These are phyloP conservation scores for Blastobotrys americana DNA, from an alignment of 805 yeast genomes.

Conservation along the genomic window DNA sequence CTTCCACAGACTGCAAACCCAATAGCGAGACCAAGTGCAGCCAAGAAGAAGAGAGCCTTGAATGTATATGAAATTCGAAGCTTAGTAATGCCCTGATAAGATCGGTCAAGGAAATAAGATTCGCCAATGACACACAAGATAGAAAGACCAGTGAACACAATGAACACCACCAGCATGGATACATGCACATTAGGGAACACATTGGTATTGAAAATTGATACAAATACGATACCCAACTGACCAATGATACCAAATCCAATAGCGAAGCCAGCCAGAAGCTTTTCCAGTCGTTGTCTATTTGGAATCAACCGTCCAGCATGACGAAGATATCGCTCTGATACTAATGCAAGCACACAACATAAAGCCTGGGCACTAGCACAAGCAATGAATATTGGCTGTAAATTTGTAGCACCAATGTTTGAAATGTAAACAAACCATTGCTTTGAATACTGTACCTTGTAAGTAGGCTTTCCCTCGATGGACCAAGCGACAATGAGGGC, in stretches of 20 bases:
- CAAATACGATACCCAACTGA: conserved; percentile 65
- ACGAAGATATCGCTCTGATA: conserved; percentile 58
- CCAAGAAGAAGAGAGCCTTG: conserved; percentile 58
- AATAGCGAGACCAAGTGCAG: conserved; percentile 62
- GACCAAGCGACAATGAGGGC: conserved; percentile 77
- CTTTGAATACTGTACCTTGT: conserved; percentile 43
- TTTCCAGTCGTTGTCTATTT: conserved; percentile 39
- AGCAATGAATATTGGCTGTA: conserved; percentile 76
- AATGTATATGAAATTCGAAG: conserved; percentile 38
- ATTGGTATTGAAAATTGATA: conserved; percentile 64
- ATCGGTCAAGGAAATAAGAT: conserved; percentile 41
- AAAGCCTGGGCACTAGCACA: conserved; percentile 74
- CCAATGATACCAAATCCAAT: conserved; percentile 48
- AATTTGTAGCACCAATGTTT: conserved; percentile 79
- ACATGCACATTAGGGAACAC: conserved; percentile 45
- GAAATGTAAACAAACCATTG: conserved; percentile 60
- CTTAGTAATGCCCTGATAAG: conserved; percentile 31
- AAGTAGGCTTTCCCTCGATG: conserved; percentile 68
- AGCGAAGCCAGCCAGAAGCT: conserved; percentile 37
- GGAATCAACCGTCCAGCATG: conserved; percentile 49
- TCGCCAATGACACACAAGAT: conserved; percentile 40
- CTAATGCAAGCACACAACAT: conserved; percentile 56
- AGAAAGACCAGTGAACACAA: conserved; percentile 55
- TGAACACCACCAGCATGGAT: conserved; percentile 66
- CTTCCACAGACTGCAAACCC: conserved; percentile 47